Evolutionary conservation across 495 filamentous ascomycete species (phyloP), one percentile per base, ranked within the genome.

Genomic region (Neurospora sp.): DNA sequence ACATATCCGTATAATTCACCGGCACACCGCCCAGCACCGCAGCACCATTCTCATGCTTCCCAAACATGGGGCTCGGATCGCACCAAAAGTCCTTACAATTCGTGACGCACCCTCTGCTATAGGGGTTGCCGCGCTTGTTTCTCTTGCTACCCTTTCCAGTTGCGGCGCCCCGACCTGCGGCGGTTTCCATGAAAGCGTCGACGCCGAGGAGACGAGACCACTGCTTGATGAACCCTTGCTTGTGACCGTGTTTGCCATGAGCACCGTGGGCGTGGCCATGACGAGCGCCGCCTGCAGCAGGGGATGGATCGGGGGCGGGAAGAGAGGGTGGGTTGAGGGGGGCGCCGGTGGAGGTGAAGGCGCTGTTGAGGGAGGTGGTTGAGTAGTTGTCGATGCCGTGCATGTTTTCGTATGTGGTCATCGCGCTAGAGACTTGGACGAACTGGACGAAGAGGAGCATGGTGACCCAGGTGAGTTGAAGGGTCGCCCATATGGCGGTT

Each of bases 51-150:
- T 91, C 87, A 39, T 92, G 87, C 71, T 85, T 86, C 42, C 92
- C 89, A 81, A 98, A 94, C 39, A 96, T 77, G 8, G 96, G 94
- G 20, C 91, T 89, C 0, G 92, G 88, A 78, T 98, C 96, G 76
- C 92, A 93, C 93, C 93, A 99, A 81, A 99, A 99, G 81, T 99
- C 96, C 72, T 89, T 93, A 78, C 95, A 98, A 75, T 99, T 99
- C 40, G 89, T 89, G 38, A 95, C 73, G 18, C 93, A 79, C 20
- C 96, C 96, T 42, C 88, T 87, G 39, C 91, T 94, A 80, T 93
- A 99, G 0, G 93, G 94, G 76, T 99, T 99, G 39, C 85, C 83
- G 6, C 53, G 27, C 71, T 88, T 87, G 61, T 86, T 83, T 20
- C 83, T 83, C 42, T 83, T 84, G 59, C 84, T 87, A n/a, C 73